Evolutionary conservation across 2,329 filamentous ascomycete species (phyloP).

Genomic region (Beauveria bassiana): DNA sequence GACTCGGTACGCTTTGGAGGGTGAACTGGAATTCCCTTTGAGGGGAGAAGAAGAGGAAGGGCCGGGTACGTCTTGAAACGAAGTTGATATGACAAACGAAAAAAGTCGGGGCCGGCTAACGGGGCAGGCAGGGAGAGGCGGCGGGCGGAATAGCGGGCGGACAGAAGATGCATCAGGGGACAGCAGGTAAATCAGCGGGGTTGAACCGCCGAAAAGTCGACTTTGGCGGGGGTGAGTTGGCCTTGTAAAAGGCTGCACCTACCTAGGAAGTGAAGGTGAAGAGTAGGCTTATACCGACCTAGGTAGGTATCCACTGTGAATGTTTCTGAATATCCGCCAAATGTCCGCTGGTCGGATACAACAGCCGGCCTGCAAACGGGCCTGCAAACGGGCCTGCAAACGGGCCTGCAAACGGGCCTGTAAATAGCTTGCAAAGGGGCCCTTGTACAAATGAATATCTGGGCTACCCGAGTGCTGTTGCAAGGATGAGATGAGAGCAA

Average conservation of each 20-base stretch:
- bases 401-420: too few relatives aligned
- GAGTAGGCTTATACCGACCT: background rate
- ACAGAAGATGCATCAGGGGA: background rate
- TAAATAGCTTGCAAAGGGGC: too few relatives aligned
- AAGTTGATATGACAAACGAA: background rate
- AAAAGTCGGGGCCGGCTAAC: background rate
- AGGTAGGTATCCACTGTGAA: background rate
- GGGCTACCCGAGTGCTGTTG: too few relatives aligned
- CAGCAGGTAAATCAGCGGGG: background rate
- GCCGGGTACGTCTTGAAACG: too few relatives aligned
- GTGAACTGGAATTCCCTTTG: background rate
- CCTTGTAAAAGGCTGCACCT: background rate
- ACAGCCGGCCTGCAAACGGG: background rate
- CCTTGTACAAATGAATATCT: too few relatives aligned
- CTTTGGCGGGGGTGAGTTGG: background rate
- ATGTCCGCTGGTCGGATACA: background rate
- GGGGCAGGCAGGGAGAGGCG: background rate
- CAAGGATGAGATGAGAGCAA: too few relatives aligned
- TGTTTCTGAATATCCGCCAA: background rate
- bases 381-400: too few relatives aligned
- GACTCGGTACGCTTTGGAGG: background rate
- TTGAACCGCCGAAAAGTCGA: background rate
- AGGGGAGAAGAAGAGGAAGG: background rate
- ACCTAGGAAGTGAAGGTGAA: too few relatives aligned
- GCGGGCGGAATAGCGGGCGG: background rate